These are phyloP conservation scores for Chloris gayana DNA, from an alignment of 176 grass and related monocot species.

Conservation along the genomic window DNA sequence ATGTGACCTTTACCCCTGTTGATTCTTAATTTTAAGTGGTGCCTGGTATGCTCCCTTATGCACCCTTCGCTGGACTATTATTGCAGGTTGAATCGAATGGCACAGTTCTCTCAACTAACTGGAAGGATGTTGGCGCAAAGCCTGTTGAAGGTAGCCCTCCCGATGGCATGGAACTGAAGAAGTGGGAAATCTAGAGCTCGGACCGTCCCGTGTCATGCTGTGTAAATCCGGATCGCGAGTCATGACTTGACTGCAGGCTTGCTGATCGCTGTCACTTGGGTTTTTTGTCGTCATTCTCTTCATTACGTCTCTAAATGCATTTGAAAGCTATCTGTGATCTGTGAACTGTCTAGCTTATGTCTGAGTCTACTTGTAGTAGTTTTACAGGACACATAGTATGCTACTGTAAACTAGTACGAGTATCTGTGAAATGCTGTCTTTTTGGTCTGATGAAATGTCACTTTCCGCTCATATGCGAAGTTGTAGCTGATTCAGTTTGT, in stretches of 20 bases:
- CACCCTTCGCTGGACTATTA: neutral
- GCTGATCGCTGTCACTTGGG: constrained; percentile 12
- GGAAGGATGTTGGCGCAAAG: constrained; percentile 81
- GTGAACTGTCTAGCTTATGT: constrained; percentile 27
- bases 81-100: constrained; percentile 89
- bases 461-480: neutral
- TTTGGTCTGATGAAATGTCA: constrained; percentile 8
- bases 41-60: constrained; percentile 3
- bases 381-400: constrained; percentile 28
- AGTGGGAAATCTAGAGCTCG: constrained; percentile 65
- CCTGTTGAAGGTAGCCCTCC: constrained; percentile 67
- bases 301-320: constrained; percentile 17
- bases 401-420: constrained; percentile 11
- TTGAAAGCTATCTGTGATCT: constrained; percentile 44
- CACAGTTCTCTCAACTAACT: constrained; percentile 85
- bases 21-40: neutral
- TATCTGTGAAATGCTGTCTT: constrained; percentile 9
- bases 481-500: neutral
- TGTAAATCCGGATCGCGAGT: constrained; percentile 43
- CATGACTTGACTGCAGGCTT: constrained; percentile 28
- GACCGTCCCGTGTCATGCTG: constrained; percentile 2
- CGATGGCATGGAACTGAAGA: constrained; percentile 82
- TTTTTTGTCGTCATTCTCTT: constrained; percentile 5
- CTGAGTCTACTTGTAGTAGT: constrained; percentile 33
- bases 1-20: constrained; percentile 31